phyloP scores from a whole-genome alignment of 2,329 filamentous ascomycete genomes.

The Botrytis elliptica region DNA sequence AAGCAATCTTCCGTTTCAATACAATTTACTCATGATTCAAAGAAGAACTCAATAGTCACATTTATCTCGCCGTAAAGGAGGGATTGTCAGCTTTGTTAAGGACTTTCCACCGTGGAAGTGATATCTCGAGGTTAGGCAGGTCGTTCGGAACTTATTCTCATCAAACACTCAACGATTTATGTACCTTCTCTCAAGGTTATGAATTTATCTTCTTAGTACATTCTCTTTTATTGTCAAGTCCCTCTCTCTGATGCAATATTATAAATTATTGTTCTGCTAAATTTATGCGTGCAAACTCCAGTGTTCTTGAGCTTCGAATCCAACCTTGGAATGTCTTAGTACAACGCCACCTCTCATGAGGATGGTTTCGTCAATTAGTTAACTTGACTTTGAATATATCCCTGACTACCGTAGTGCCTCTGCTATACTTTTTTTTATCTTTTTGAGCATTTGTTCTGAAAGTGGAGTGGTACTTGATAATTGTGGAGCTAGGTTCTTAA shows the following conservation, averaged over 20 bases:
- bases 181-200: not conserved
- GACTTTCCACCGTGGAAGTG: not conserved
- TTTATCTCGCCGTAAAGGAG: not conserved
- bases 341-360: not conserved
- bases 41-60: fast-evolving
- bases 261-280: not conserved
- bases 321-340: not conserved
- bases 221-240: not conserved
- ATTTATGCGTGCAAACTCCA: not conserved
- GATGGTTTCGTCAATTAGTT: not conserved
- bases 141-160: not conserved
- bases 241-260: not conserved
- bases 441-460: fast-evolving
- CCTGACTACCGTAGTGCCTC: not conserved
- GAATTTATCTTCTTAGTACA: not conserved
- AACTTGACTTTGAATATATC: not conserved
- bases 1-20: too few species aligned
- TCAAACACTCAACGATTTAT: not conserved
- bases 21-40: fast-evolving
- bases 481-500: not conserved
- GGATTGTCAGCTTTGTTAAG: not conserved
- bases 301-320: not conserved
- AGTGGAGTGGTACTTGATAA: not conserved
- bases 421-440: not conserved
- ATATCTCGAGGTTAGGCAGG: not conserved